Evolutionary conservation across 2,329 filamentous ascomycete species (phyloP), one percentile per base, ranked within the genome.

Genomic region (Fusarium pseudograminearum): DNA sequence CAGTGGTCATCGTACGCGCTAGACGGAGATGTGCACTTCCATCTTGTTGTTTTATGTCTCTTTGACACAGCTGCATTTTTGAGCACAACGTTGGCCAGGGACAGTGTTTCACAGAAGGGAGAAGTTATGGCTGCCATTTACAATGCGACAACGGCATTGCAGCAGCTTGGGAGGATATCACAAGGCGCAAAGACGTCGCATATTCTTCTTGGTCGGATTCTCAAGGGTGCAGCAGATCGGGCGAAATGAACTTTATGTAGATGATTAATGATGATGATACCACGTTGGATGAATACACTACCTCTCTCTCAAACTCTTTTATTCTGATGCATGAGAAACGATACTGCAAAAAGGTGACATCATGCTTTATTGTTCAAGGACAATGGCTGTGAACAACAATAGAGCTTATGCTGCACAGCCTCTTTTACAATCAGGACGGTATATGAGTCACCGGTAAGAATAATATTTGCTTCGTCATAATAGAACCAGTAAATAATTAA

Each of bases 51-150:
- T 0, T 1, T 65, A 0, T 58, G 52, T 24, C 34, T 65, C 0
- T 65, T 65, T 2, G 61, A 65, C 7, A 65, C 60, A 0, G 61
- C 60, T 1, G 60, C 60, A 41, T 65, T 65, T 12, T 28, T 65
- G 4, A 30, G 40, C 3, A 64, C 52, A 6, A 31, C 60, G 1
- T 16, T 65, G 0, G 22, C 42, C 0, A 52, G 26, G 18, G 34
- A 28, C 2, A 11, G 15, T 3, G 36, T 63, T 11, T 15, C 24
- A 4, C 16, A 15, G 2, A 36, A 11, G 8, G 5, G 4, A 0
- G 15, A 28, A 16, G 52, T 15, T 3, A 28, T 24, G 16, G 24
- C 16, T 2, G 61, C 45, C 3, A 46, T 65, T 1, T n/a, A 51
- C 3, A 10, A 41, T 2, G 52, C 60, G 4, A 8, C 28, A 0